Evolutionary conservation across 352 stramenopile genomes (phyloP), one percentile per base, ranked within the genome.

Genomic region (Peronospora farinosa): DNA sequence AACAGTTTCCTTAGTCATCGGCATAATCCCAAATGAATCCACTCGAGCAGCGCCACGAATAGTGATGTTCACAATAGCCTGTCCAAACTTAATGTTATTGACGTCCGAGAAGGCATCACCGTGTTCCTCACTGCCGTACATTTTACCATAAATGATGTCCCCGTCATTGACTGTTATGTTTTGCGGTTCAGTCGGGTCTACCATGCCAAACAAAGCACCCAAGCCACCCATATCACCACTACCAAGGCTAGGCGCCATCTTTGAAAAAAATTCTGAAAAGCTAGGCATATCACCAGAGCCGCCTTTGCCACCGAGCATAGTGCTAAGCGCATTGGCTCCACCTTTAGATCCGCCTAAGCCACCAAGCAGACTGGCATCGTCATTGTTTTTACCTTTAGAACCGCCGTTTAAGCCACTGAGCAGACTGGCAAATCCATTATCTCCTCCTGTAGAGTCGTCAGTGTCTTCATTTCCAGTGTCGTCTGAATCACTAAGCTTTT

Each of bases 21-120:
- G 25, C 27, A 46, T 42, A 1, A 69, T 36, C 7, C 15, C n/a
- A 7, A 27, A 7, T 5, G 1, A 5, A 19, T 65, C 60, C 3
- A 69, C 19, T 16, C 60, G 60, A 4, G 36, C 10, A 0, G 47
- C 13, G 10, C 60, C 60, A 7, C 60, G 60, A 11, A 68, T 6
- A 8, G 60, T 68, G 8, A 68, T 46, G 40, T 65, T 65, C 0
- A 60, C 21, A 17, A 68, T 15, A 28, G 55, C 47, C 17, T 65
- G 55, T 4, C 50, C 40, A 15, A 65, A 58, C 46, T 53, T 65
- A 31, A 68, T 46, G 27, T 56, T 58, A 32, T 55, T 49, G 5
- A 68, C 58, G 32, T 68, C 60, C 1, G 60, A 68, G 32, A 65
- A 68, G 0, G 60, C 54, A 13, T 40, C 17, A 7, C 60, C 60